Conservation (phyloP, 1,139 yeast genomes). For the Lodderomyces oxycetoniae region DNA sequence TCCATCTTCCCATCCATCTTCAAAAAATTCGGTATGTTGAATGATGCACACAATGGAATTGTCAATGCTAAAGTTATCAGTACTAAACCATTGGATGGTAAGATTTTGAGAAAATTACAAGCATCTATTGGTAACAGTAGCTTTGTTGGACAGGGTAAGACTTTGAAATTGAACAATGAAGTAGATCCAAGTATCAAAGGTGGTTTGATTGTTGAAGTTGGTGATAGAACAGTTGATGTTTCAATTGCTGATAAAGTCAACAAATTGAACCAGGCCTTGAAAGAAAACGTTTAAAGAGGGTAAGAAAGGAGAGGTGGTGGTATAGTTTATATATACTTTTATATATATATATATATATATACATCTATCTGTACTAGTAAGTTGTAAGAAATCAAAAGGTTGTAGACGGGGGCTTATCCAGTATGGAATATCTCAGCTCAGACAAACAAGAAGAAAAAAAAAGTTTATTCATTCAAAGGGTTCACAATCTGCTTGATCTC, state of each 20-base stretch:
- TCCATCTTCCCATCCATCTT: slow-evolving; percentile 60
- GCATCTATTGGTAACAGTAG: slow-evolving; percentile 71
- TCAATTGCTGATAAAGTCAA: slow-evolving; percentile 80
- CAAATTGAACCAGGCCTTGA: slow-evolving; percentile 83
- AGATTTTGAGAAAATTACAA: slow-evolving; percentile 74
- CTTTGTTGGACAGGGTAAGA: slow-evolving; percentile 81
- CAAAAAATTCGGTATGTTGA: slow-evolving; percentile 69
- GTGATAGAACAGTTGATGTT: slow-evolving; percentile 94
- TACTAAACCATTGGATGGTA: slow-evolving; percentile 79
- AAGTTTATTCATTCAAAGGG: not conserved
- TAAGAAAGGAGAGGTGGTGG: not conserved
- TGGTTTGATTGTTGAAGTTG: slow-evolving; percentile 93
- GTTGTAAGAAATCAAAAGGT: not conserved
- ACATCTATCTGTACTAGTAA: not conserved
- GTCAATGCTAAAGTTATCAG: slow-evolving; percentile 93
- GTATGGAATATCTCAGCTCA: not conserved
- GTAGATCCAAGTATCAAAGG: slow-evolving; percentile 91
- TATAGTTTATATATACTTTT: not conserved
- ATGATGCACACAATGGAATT: slow-evolving; percentile 86
- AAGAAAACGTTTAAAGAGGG: slow-evolving; percentile 55
- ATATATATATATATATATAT: too few relatives aligned
- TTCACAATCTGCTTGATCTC: too few relatives aligned
- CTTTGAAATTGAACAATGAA: slow-evolving; percentile 75
- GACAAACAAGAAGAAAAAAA: not conserved
- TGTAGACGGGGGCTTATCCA: too few relatives aligned